Evolutionary conservation across 495 filamentous ascomycete species (phyloP).

Genomic region (Podospora pseudocomata): DNA sequence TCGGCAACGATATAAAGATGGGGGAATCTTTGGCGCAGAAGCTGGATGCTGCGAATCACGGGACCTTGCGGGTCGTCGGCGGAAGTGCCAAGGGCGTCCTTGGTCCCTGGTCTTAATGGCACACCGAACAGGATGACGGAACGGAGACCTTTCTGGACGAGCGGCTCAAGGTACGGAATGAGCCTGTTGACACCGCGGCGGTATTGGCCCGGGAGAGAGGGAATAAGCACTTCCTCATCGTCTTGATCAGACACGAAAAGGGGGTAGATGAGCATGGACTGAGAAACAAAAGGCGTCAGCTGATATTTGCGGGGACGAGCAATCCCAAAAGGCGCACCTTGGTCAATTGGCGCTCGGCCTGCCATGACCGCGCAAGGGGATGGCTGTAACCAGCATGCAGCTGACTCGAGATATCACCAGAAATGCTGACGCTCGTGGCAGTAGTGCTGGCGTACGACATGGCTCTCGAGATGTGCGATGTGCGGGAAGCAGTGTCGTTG

Average conservation of each 20-base stretch:
- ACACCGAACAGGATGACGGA: conserved; percentile 97
- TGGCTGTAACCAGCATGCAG: conserved; percentile 94
- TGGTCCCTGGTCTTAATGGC: conserved; percentile 69
- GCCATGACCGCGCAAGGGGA: conserved; percentile 86
- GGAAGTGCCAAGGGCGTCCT: conserved; percentile 88
- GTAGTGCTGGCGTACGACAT: conserved; percentile 81
- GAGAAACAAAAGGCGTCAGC: conserved; percentile 16
- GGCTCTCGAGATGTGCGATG: conserved; percentile 67
- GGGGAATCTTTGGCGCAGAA: conserved; percentile 78
- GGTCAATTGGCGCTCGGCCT: conserved; percentile 92
- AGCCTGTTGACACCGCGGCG: conserved; percentile 85
- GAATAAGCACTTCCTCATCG: conserved; percentile 86
- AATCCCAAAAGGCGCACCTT: conserved; percentile 57
- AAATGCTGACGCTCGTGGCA: conserved; percentile 90
- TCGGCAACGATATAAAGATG: conserved; percentile 85
- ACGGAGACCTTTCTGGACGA: conserved; percentile 80
- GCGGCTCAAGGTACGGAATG: conserved; percentile 75
- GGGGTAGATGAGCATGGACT: conserved; percentile 98
- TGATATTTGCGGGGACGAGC: not conserved
- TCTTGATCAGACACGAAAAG: conserved; percentile 93
- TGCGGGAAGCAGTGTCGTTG: conserved; percentile 52
- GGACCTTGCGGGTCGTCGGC: conserved; percentile 92
- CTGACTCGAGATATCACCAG: conserved; percentile 89
- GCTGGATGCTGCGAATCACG: conserved; percentile 78
- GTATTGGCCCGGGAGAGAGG: conserved; percentile 82